Evolutionary conservation across 2,329 filamentous ascomycete genomes (phyloP).

Genomic region (Mycocentrospora acerina): DNA sequence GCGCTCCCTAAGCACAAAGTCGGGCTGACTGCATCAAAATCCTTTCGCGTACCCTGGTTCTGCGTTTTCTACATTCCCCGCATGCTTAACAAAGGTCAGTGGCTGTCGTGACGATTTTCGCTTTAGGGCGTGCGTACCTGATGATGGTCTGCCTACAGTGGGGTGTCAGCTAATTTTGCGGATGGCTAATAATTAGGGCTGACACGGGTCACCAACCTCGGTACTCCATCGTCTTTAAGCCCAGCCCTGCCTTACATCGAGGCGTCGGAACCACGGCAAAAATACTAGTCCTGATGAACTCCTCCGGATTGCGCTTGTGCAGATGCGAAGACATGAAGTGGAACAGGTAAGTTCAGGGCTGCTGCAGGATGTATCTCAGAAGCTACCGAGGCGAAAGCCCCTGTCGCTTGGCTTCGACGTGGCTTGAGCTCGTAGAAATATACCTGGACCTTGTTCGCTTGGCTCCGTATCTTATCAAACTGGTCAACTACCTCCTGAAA

Average conservation of each 20-base stretch:
- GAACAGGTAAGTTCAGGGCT: not conserved
- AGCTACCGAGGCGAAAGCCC: slow-evolving; percentile 1
- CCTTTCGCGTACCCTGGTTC: slow-evolving; percentile 23
- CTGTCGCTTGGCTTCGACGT: slow-evolving; percentile 10
- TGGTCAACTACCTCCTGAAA: too few relatives aligned
- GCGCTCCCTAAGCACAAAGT: not conserved
- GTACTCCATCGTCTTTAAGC: slow-evolving; percentile 24
- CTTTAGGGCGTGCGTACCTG: slow-evolving; percentile 6
- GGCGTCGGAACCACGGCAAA: slow-evolving; percentile 1
- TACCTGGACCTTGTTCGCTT: too few relatives aligned
- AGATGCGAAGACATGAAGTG: slow-evolving; percentile 1
- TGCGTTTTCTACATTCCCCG: slow-evolving; percentile 33
- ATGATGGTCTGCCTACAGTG: slow-evolving; percentile 22
- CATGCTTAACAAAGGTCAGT: slow-evolving; percentile 12
- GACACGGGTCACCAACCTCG: slow-evolving; percentile 11
- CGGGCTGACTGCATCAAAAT: not conserved
- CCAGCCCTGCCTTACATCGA: slow-evolving; percentile 8
- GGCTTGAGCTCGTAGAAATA: too few relatives aligned
- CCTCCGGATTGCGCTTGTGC: not conserved
- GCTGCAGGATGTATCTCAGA: slow-evolving; percentile 4
- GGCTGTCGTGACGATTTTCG: not conserved
- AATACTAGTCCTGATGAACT: not conserved
- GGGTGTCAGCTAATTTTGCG: slow-evolving; percentile 6
- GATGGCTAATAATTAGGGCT: too few relatives aligned
- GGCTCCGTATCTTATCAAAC: too few relatives aligned